These are phyloP conservation scores for Neonectria hederae DNA, from an alignment of 2,329 filamentous ascomycete genomes.

Conservation along the genomic window DNA sequence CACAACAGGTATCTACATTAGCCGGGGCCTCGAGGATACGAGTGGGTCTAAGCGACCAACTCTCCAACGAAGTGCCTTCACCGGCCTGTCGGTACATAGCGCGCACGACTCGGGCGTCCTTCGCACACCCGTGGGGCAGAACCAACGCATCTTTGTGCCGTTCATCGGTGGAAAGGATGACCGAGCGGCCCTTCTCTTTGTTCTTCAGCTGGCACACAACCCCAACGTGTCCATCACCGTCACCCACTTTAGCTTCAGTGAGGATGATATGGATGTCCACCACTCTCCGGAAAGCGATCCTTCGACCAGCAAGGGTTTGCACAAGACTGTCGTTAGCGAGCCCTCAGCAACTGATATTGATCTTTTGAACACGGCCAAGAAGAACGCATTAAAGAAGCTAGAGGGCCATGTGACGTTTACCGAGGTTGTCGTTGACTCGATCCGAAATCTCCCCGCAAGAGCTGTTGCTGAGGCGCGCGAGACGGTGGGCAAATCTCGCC, in stretches of 20 bases:
- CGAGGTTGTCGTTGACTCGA: slow-evolving; percentile 37
- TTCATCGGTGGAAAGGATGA: slow-evolving; percentile 90
- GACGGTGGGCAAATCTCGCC: slow-evolving; percentile 35
- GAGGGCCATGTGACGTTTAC: slow-evolving; percentile 35
- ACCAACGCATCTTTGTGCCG: slow-evolving; percentile 86
- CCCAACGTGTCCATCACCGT: slow-evolving; percentile 82
- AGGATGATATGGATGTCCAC: slow-evolving; percentile 31
- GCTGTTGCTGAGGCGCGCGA: slow-evolving; percentile 32
- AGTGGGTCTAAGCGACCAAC: slow-evolving; percentile 57
- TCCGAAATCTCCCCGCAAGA: slow-evolving; percentile 40
- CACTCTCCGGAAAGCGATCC: slow-evolving; percentile 9
- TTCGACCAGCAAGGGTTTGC: slow-evolving; percentile 16
- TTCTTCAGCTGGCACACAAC: slow-evolving; percentile 85
- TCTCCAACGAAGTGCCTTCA: slow-evolving; percentile 45
- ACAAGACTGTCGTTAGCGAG: slow-evolving; percentile 21
- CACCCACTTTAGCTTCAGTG: slow-evolving; percentile 53
- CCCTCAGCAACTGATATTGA: slow-evolving; percentile 40
- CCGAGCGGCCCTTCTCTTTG: slow-evolving; percentile 78
- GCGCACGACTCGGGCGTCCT: slow-evolving; percentile 64
- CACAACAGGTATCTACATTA: slow-evolving; percentile 69
- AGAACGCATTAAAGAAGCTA: slow-evolving; percentile 26
- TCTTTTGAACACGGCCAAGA: slow-evolving; percentile 40
- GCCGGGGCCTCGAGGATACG: slow-evolving; percentile 48
- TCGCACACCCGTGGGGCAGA: slow-evolving; percentile 67
- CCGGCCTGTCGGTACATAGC: slow-evolving; percentile 39